Percentiles rank a stretch among this genome's conserved stretches.
Conservation (phyloP, 164 flowering plant genomes). For the Berberis vulgaris region DNA sequence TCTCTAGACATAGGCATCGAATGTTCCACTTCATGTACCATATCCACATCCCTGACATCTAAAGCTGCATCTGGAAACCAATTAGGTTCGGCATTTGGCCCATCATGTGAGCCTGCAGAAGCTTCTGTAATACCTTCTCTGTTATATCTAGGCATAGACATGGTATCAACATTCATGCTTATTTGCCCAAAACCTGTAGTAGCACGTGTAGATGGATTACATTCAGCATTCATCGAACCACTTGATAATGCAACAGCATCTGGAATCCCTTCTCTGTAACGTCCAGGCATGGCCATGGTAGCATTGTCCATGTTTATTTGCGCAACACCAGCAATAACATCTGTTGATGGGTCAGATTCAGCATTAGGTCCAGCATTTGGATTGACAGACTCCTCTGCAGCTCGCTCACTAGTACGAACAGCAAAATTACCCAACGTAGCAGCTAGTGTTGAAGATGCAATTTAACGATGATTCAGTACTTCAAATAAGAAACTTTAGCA, state of each 20-base stretch:
- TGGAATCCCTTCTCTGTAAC: background rate
- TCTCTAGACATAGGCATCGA: slow-evolving; percentile 9
- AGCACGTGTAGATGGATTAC: background rate
- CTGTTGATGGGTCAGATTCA: background rate
- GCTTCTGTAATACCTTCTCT: slow-evolving; percentile 8
- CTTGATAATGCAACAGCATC: background rate
- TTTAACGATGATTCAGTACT: background rate
- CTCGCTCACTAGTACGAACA: background rate
- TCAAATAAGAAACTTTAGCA: background rate
- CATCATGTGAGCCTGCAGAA: slow-evolving; percentile 5
- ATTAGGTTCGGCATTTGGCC: slow-evolving; percentile 2
- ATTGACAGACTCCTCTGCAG: background rate
- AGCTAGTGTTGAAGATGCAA: background rate
- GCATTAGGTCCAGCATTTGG: background rate
- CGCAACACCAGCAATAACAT: background rate
- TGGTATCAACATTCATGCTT: slow-evolving; percentile 47
- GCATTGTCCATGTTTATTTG: background rate
- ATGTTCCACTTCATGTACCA: background rate
- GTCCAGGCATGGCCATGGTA: background rate
- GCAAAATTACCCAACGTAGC: background rate
- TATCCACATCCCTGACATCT: too few relatives aligned
- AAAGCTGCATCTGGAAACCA: background rate
- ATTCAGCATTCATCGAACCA: background rate
- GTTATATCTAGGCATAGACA: slow-evolving; percentile 12
- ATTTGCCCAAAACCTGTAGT: slow-evolving; percentile 16